Evolutionary conservation across 2,329 filamentous ascomycete species (phyloP), one percentile per base, ranked within the genome.

Genomic region (Epichloe sibirici): DNA sequence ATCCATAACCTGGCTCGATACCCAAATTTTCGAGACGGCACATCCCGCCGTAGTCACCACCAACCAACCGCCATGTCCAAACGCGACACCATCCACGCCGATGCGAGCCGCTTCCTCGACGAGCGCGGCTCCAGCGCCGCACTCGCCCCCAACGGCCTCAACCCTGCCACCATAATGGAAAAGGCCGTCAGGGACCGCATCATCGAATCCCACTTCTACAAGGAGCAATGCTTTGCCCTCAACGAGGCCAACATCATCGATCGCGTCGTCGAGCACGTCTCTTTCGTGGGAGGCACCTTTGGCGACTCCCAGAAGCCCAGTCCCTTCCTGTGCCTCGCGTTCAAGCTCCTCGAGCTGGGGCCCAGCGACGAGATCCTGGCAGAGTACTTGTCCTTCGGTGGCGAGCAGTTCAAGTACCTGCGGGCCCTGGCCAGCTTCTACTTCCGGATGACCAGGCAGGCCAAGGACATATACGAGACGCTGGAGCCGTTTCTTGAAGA

Each of bases 191-290:
- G 88, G 65, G 93, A 98, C 71, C 90, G 93, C 65, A 96, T 98
- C 69, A 83, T 90, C 60, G 90, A 95, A 65, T 88, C 83, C 51
- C 94, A 95, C 72, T 98, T 95, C 74, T 98, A 90, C 86, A 96
- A 96, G 70, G 93, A 97, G 71, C 90, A 96, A 72, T 96, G 93
- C 68, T 98, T 97, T 70, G 93, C 87, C 43, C 77, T 98, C 58
- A 98, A 97, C 72, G 82, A 85, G 65, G 81, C 81, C 50, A 80
- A 83, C 68, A 74, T 98, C 5, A 85, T 95, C 61, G 88, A 96
- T 71, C 88, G 93, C 58, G 90, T 94, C 0, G 86, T 89, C 28
- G 86, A 91, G 61, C 78, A 84, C 69, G 79, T 98, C 46, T 78
- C 74, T 48, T 93, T 86, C 68, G 79, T 98, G 53, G 93, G 90